Percentiles rank a stretch among this genome's conserved stretches.
These are phyloP conservation scores for Domatiomyces catenatus DNA, from an alignment of 2,329 filamentous ascomycete genomes.

Conservation along the genomic window DNA sequence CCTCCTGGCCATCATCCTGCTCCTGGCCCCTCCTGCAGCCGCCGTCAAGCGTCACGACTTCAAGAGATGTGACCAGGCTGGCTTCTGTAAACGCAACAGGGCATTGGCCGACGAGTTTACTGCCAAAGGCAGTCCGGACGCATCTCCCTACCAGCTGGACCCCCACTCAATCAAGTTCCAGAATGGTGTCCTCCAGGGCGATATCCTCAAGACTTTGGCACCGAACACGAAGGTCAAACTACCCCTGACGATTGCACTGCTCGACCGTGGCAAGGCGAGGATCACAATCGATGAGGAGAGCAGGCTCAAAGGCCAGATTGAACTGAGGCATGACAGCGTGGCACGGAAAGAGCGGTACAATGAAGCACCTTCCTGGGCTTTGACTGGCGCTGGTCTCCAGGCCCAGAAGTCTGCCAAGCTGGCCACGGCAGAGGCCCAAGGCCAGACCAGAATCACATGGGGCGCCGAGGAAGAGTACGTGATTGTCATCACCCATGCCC, in stretches of 20 bases:
- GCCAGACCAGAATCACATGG: conserved; percentile 56
- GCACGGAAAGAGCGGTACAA: conserved; percentile 88
- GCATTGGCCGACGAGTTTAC: conserved; percentile 67
- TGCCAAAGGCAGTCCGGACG: conserved; percentile 51
- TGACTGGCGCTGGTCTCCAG: conserved; percentile 60
- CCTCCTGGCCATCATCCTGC: conserved; percentile 43
- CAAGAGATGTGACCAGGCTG: conserved; percentile 89
- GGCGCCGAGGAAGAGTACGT: conserved; percentile 63
- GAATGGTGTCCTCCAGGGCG: conserved; percentile 63
- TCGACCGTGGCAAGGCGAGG: conserved; percentile 75
- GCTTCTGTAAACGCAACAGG: conserved; percentile 93
- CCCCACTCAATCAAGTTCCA: conserved; percentile 58
- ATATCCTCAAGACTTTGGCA: conserved; percentile 63
- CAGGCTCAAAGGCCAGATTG: conserved; percentile 74
- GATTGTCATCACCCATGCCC: conserved; percentile 66
- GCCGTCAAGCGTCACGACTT: conserved; percentile 92
- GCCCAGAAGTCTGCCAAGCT: conserved; percentile 57
- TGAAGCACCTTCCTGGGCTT: conserved; percentile 69
- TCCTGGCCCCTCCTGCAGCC: conserved; percentile 53
- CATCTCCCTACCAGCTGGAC: conserved; percentile 64
- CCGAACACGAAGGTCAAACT: conserved; percentile 57
- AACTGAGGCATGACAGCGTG: conserved; percentile 68
- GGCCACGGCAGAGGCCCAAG: conserved; percentile 37
- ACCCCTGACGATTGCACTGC: conserved; percentile 73
- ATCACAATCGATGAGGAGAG: conserved; percentile 85